phyloP scores from a whole-genome alignment of 116 monocot species.

The Papilionanthe hybrid region DNA sequence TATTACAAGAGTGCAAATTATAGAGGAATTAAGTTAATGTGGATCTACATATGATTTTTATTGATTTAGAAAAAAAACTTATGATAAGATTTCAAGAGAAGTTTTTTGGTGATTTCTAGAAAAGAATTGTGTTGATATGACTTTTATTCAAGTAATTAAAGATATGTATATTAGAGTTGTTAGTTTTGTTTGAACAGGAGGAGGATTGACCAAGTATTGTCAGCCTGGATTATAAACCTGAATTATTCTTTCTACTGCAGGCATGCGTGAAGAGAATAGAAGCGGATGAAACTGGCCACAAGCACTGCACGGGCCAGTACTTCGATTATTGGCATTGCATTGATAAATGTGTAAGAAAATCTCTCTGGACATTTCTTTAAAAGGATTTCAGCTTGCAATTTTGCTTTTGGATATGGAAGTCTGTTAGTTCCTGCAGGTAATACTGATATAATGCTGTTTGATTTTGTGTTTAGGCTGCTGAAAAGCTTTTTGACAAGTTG shows the following conservation, averaged over 20 bases:
- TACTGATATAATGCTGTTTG: neutral
- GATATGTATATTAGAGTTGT: too few species aligned
- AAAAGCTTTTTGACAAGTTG: slow-evolving; percentile 45
- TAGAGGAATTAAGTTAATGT: too few species aligned
- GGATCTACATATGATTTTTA: too few species aligned
- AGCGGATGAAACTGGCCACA: slow-evolving; percentile 56
- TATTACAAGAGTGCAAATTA: too few species aligned
- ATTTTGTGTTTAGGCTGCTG: slow-evolving; percentile 37
- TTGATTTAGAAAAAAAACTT: too few species aligned
- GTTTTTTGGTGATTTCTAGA: too few species aligned
- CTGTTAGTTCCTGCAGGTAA: neutral
- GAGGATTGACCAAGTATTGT: neutral
- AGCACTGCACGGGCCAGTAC: slow-evolving; percentile 82
- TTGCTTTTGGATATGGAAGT: neutral
- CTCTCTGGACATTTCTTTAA: neutral
- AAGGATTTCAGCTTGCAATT: too few species aligned
- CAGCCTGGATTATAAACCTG: neutral
- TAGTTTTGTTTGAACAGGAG: too few species aligned
- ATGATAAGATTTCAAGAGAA: too few species aligned
- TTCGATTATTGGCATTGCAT: slow-evolving; percentile 72
- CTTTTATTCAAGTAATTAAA: too few species aligned
- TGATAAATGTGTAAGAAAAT: slow-evolving; percentile 60
- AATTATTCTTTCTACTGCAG: slow-evolving; percentile 11
- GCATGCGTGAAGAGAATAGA: slow-evolving; percentile 58
- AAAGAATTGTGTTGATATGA: too few species aligned